Conservation (phyloP, 1,139 yeast species). For the Hansenula sp. region DNA sequence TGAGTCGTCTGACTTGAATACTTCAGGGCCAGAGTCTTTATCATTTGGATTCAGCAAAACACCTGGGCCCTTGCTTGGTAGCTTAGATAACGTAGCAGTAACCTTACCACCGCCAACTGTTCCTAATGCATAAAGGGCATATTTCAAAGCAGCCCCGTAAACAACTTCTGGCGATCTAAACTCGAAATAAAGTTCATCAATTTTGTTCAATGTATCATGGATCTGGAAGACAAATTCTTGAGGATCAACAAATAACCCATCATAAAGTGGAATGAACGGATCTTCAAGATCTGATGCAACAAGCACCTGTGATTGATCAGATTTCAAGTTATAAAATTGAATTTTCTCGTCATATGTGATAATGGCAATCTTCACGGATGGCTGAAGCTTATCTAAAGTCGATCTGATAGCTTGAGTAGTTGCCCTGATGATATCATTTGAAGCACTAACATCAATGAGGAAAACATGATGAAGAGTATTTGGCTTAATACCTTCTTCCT, state of each 20-base stretch:
- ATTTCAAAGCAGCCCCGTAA: conserved; percentile 74
- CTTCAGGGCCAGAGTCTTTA: conserved; percentile 50
- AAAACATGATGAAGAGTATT: conserved; percentile 67
- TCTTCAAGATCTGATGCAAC: conserved; percentile 59
- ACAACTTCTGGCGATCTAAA: conserved; percentile 65
- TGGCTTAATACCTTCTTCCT: conserved; percentile 37
- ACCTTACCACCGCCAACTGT: conserved; percentile 79
- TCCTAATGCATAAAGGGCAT: conserved; percentile 64
- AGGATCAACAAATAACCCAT: conserved; percentile 82
- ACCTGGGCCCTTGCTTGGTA: conserved; percentile 89
- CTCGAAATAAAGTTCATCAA: conserved; percentile 46
- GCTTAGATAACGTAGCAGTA: conserved; percentile 57
- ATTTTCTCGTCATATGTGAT: conserved; percentile 73
- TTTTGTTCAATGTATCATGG: conserved; percentile 60
- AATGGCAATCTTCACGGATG: conserved; percentile 56
- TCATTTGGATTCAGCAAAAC: conserved; percentile 48
- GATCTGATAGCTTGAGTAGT: conserved; percentile 72
- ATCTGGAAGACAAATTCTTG: conserved; percentile 58
- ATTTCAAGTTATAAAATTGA: conserved; percentile 69
- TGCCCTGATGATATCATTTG: conserved; percentile 60
- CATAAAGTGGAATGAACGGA: conserved; percentile 67
- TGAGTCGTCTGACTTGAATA: conserved; percentile 57
- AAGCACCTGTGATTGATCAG: conserved; percentile 57
- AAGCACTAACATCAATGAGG: conserved; percentile 70
- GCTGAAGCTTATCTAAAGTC: conserved; percentile 34